Base-by-base conservation (phyloP, 2,329 filamentous ascomycete genomes). In the Aureobasidium sp. region DNA sequence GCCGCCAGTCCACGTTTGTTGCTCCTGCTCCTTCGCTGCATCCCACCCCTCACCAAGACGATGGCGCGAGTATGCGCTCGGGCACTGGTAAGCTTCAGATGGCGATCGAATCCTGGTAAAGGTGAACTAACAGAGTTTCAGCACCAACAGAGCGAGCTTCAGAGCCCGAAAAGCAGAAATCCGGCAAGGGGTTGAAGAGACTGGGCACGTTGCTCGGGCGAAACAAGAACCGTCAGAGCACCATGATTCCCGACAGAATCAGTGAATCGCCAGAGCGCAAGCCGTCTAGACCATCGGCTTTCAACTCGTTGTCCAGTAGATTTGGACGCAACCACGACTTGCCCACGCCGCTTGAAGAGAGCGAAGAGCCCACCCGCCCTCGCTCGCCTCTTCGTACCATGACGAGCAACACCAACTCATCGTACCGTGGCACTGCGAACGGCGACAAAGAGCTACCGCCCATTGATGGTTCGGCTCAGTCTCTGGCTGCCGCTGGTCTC, bases 141-240 rank as follows among this genome's bases (percentile, higher is more conserved):
- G 40, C 59, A 19, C 50, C 49, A 12, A 5, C 39, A 19, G 49
- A 45, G 7, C 39, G 24, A 3, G n/a, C 9, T 24, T 17, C 50
- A 14, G 60, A 62, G 81, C 67, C 73, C 50, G 68, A 69, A 35
- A 68, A 69, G 58, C 68, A 68, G 62, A 42, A 57, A 11, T 73
- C 70, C 49, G 68, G 85, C 50, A 84, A 82, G 68, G 71, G 72
- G 11, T 65, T 76, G 49, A 73, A 71, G 67, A 81, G 86, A 61
- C 80, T 90, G 59, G 87, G 87, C 17, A 90, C 87, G 14, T 86
- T 90, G 77, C 80, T 90, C 48, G 82, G 83, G 31, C 80, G 85
- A 24, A 60, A 47, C 29, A 57, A 60, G 57, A 60, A 50, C 27
- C 79, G 86, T 42, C 85, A 88, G 71, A 89, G 86, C 71, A 78